A percentile compares a stretch with the other conserved stretches of the same genome.
Conservation (phyloP, 2,329 filamentous ascomycete genomes). For the Cylindrodendrum hubeiense region DNA sequence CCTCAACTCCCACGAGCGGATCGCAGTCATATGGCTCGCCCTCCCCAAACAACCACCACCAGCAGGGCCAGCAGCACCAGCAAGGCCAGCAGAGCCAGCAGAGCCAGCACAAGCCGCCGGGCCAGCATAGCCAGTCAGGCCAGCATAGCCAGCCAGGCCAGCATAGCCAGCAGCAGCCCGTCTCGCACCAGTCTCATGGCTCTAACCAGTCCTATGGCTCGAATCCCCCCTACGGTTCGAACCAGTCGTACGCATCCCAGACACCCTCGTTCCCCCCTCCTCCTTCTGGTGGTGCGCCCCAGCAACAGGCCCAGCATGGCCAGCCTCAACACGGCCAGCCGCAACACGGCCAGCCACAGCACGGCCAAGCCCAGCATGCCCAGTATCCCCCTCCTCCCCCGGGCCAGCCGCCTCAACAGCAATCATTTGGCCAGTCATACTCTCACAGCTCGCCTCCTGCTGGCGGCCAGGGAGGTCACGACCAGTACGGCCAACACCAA, state of each 20-base stretch:
- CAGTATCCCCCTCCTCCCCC: constrained; percentile 35
- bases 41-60: constrained; percentile 45
- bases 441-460: constrained; percentile 34
- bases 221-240: constrained; percentile 38
- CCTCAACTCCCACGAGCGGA: constrained; percentile 42
- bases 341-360: constrained; percentile 29
- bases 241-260: constrained; percentile 19
- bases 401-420: constrained; percentile 38
- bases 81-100: constrained; percentile 20
- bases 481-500: constrained; percentile 41
- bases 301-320: constrained; percentile 34
- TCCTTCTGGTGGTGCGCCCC: constrained; percentile 36
- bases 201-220: constrained; percentile 33
- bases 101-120: not conserved
- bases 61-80: constrained; percentile 40
- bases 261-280: constrained; percentile 43
- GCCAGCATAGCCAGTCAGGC: constrained; percentile 1
- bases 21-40: constrained; percentile 45
- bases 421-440: constrained; percentile 37
- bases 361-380: too few species aligned
- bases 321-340: constrained; percentile 29
- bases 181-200: constrained; percentile 39
- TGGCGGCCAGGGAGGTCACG: constrained; percentile 36
- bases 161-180: constrained; percentile 9
- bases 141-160: constrained; percentile 18